Conservation (phyloP, 305 asterid species). For the Solanum hybrid region DNA sequence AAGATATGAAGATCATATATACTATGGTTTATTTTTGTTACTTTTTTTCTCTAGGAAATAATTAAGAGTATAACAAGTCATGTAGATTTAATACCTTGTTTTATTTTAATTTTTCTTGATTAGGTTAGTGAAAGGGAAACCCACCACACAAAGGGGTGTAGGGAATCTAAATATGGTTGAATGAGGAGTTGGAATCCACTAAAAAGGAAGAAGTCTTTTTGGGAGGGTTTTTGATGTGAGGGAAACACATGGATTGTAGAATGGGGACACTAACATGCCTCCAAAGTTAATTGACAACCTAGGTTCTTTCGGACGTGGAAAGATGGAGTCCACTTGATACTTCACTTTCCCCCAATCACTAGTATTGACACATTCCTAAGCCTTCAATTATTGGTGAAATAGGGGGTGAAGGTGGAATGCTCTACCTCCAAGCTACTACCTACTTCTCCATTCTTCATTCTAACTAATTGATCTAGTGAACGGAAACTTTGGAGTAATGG, state of each 20-base stretch:
- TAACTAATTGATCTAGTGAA: background rate
- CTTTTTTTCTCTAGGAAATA: background rate
- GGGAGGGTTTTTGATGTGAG: slow-evolving; percentile 25
- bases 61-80: background rate
- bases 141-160: slow-evolving; percentile 32
- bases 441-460: background rate
- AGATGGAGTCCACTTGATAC: slow-evolving; percentile 39
- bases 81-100: background rate
- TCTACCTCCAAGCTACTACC: background rate
- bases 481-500: background rate
- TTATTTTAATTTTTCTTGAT: background rate
- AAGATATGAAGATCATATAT: slow-evolving; percentile 23
- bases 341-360: background rate
- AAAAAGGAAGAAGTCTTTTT: slow-evolving; percentile 4
- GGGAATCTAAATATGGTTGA: slow-evolving; percentile 47
- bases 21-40: background rate
- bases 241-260: slow-evolving; percentile 38
- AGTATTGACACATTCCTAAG: slow-evolving; percentile 9
- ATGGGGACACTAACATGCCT: slow-evolving; percentile 37
- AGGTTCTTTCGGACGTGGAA: slow-evolving; percentile 43
- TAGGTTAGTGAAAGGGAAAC: slow-evolving; percentile 53
- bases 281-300: slow-evolving; percentile 34
- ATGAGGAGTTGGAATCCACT: slow-evolving; percentile 73
- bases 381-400: slow-evolving; percentile 41
- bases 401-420: background rate